These are phyloP conservation scores for Yamadazyma phyllophila DNA, from an alignment of 805 yeast species.

Conservation along the genomic window DNA sequence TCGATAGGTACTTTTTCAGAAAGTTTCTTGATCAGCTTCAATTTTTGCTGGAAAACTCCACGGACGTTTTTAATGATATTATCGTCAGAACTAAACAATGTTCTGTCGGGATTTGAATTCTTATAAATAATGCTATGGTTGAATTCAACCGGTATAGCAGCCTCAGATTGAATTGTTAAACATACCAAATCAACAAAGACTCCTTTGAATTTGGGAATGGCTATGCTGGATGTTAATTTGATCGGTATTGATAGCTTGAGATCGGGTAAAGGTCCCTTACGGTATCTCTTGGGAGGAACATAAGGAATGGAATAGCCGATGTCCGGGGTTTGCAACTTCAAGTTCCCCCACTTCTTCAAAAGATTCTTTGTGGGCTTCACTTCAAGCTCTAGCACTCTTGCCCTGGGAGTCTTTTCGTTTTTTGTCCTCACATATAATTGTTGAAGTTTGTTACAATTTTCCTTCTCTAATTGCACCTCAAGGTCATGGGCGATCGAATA, in stretches of 20 bases:
- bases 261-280: neutral
- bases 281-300: slow-evolving; percentile 15
- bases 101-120: slow-evolving; percentile 13
- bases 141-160: slow-evolving; percentile 38
- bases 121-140: slow-evolving; percentile 34
- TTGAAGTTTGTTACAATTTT: slow-evolving; percentile 14
- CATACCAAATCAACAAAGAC: slow-evolving; percentile 30
- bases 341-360: neutral
- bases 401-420: slow-evolving; percentile 5
- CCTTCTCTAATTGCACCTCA: slow-evolving; percentile 2
- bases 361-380: slow-evolving; percentile 12
- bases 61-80: slow-evolving; percentile 23
- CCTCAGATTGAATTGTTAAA: slow-evolving; percentile 28
- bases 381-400: slow-evolving; percentile 8
- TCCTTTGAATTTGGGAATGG: slow-evolving; percentile 21
- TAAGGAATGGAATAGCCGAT: slow-evolving; percentile 19
- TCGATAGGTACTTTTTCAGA: slow-evolving; percentile 21
- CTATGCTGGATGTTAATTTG: slow-evolving; percentile 3
- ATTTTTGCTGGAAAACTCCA: slow-evolving; percentile 20
- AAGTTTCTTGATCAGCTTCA: slow-evolving; percentile 18
- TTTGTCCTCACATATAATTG: slow-evolving; percentile 20
- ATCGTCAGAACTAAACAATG: slow-evolving; percentile 19
- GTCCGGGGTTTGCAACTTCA: slow-evolving; percentile 18
- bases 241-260: slow-evolving; percentile 11
- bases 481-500: slow-evolving; percentile 1